These are phyloP conservation scores for Aspergillus sp. DNA, from an alignment of 2,329 filamentous ascomycete species.

Conservation along the genomic window DNA sequence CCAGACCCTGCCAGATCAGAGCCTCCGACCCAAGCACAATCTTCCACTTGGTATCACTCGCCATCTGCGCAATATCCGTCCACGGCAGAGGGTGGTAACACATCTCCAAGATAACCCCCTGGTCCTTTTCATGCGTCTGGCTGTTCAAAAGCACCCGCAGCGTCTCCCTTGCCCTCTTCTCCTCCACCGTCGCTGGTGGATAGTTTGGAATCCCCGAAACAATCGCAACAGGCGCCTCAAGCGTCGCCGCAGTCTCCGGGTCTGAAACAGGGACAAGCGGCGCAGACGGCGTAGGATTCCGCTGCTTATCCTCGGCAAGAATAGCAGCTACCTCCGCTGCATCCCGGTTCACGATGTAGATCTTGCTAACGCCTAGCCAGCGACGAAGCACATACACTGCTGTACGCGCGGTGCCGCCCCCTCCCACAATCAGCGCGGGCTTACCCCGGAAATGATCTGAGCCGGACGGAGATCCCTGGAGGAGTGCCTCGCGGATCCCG, in stretches of 20 bases:
- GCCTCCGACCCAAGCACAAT: conserved; percentile 75
- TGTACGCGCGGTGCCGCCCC: conserved; percentile 74
- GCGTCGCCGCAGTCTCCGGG: conserved; percentile 56
- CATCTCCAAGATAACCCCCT: conserved; percentile 76
- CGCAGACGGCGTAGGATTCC: conserved; percentile 40
- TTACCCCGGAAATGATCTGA: conserved; percentile 42
- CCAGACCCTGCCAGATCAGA: conserved; percentile 73
- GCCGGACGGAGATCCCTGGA: conserved; percentile 47
- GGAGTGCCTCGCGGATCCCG: conserved; percentile 72
- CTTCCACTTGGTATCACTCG: conserved; percentile 65
- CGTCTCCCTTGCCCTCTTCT: conserved; percentile 60
- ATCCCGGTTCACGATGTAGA: conserved; percentile 79
- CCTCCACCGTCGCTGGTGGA: conserved; percentile 63
- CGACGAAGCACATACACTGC: conserved; percentile 73
- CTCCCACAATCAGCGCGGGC: conserved; percentile 72
- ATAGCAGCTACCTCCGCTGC: conserved; percentile 65
- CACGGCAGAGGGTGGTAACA: conserved; percentile 74
- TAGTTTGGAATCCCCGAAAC: conserved; percentile 77
- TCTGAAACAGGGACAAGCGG: conserved; percentile 61
- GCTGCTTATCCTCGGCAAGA: conserved; percentile 62
- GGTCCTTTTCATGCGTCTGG: conserved; percentile 33
- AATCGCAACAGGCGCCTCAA: conserved; percentile 65
- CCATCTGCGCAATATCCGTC: conserved; percentile 65
- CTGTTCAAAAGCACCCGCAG: conserved; percentile 39
- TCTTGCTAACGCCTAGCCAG: conserved; percentile 65